phyloP scores from a whole-genome alignment of 2,329 filamentous ascomycete species.

The Lasiodiplodia hormozganensis region DNA sequence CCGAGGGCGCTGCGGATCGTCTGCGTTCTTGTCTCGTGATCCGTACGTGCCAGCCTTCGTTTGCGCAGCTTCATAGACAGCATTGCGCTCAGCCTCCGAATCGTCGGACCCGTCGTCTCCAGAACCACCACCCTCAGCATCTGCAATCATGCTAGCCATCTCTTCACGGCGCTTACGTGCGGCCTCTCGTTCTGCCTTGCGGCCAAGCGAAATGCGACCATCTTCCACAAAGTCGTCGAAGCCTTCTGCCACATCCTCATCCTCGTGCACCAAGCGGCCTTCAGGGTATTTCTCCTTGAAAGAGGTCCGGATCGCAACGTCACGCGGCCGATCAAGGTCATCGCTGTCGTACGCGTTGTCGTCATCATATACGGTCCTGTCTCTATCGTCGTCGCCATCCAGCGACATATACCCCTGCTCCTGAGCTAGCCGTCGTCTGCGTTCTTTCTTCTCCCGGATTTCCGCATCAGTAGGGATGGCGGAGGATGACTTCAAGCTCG shows the following conservation, averaged over 20 bases:
- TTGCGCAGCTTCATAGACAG: slow-evolving; percentile 87
- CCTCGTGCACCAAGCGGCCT: slow-evolving; percentile 79
- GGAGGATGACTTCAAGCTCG: slow-evolving; percentile 41
- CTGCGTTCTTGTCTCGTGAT: slow-evolving; percentile 44
- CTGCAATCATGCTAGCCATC: slow-evolving; percentile 83
- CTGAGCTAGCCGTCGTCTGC: slow-evolving; percentile 79
- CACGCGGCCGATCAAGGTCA: slow-evolving; percentile 48
- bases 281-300: slow-evolving; percentile 67
- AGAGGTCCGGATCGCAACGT: slow-evolving; percentile 17
- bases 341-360: slow-evolving; percentile 50
- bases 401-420: slow-evolving; percentile 69
- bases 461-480: slow-evolving; percentile 81
- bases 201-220: slow-evolving; percentile 77
- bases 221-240: slow-evolving; percentile 93
- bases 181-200: slow-evolving; percentile 77
- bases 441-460: slow-evolving; percentile 89
- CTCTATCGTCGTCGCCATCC: slow-evolving; percentile 63
- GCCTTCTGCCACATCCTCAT: slow-evolving; percentile 91
- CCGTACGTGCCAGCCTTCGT: slow-evolving; percentile 86
- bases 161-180: slow-evolving; percentile 70
- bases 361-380: slow-evolving; percentile 39
- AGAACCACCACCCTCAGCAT: slow-evolving; percentile 72
- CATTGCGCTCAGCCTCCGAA: slow-evolving; percentile 68
- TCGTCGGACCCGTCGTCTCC: slow-evolving; percentile 75
- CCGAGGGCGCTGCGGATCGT: slow-evolving; percentile 56